Evolutionary conservation across 805 yeast species (phyloP), one percentile per base, ranked within the genome.

Genomic region (Wickerhamiella allomyrinae): DNA sequence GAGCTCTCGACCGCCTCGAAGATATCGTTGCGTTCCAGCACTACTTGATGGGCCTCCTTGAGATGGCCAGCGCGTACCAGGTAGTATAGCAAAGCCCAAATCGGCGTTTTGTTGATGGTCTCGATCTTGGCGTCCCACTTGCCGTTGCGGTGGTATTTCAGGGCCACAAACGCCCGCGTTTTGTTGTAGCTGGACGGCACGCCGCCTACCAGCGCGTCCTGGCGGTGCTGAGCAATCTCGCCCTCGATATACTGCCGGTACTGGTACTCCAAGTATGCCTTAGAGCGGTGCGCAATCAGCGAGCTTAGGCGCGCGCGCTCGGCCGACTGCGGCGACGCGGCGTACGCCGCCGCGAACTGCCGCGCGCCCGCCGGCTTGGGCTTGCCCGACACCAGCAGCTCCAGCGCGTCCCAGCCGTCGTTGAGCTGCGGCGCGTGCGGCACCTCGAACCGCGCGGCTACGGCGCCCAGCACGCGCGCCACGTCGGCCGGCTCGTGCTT

Each of bases 31-130:
- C 83, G 74, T 38, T 73, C 70, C 5, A 68, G 54, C 2, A 83
- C 77, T 41, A 82, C 71, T 29, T 76, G 76, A 24, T 81, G 63
- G 0, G 95, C 95, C 49, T 87, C 97, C 37, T 74, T 65, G 48
- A 73, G 63, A 49, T 81, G 73, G 2, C 98, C 97, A 3, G 89
- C 77, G 55, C 98, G 76, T 40, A 91, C 59, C 47, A 89, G 66
- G 59, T 83, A 89, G 57, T 80, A 91, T 9, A 91, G 62, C 29
- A 85, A 63, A 0, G 95, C 95, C 98, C 98, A 89, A n/a, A 91
- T 73, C 8, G 97, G 97, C 1, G 73, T 66, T 14, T 86, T 86
- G 60, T 89, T 87, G 20, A 85, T 77, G 42, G 79, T 63, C 33
- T 79, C 69, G 38, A 81, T 52, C 46, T 72, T 71, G 29, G 69